Percentiles rank a stretch among this genome's conserved stretches.
phyloP scores from a whole-genome alignment of 805 yeast genomes.

The Lipomyces starkeyi region DNA sequence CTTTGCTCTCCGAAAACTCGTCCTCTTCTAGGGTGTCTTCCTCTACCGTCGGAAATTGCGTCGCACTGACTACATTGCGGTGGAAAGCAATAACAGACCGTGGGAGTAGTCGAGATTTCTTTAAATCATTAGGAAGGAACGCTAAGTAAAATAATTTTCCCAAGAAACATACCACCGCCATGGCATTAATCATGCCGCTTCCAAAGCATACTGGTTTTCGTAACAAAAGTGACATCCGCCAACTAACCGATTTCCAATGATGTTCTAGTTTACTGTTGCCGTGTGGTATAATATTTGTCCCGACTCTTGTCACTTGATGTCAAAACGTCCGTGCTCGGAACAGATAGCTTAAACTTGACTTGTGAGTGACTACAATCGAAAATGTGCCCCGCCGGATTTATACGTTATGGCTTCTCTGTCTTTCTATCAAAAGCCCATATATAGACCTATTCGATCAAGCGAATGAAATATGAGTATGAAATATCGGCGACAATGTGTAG shows the following conservation, averaged over 20 bases:
- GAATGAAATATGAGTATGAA: background rate
- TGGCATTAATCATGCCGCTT: background rate
- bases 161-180: background rate
- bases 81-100: background rate
- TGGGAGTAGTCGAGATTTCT: background rate
- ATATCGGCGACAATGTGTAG: background rate
- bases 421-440: background rate
- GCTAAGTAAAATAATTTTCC: too few relatives aligned
- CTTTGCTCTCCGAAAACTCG: constrained; percentile 42
- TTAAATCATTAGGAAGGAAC: background rate
- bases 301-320: background rate
- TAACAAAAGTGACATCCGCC: background rate
- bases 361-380: too few relatives aligned
- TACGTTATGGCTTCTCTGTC: background rate
- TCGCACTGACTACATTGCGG: constrained; percentile 3
- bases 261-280: background rate
- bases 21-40: background rate
- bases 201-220: background rate
- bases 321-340: background rate
- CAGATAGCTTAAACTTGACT: background rate
- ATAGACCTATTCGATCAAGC: background rate
- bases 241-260: background rate
- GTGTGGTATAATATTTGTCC: background rate
- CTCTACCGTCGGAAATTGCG: constrained; percentile 4
- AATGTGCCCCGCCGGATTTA: too few relatives aligned